Percentiles rank a stretch among this genome's conserved stretches.
Conservation (phyloP, 192 early-diverging fungal species). For the Lunasporangiospora selenospora region DNA sequence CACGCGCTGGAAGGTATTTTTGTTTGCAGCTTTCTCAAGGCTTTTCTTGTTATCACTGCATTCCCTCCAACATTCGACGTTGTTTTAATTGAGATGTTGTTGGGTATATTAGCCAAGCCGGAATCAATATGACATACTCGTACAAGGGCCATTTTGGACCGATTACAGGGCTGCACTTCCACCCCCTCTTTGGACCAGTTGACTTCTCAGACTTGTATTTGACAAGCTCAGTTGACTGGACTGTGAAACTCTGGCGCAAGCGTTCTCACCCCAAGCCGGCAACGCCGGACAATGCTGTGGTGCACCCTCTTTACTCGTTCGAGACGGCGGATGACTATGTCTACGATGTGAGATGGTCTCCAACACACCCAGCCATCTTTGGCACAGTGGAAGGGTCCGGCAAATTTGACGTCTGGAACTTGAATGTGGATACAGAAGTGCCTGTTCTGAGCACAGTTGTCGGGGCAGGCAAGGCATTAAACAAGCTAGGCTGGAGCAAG, state of each 20-base stretch:
- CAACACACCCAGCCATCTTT: constrained; percentile 94
- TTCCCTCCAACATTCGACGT: too few relatives aligned
- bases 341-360: constrained; percentile 98
- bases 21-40: too few relatives aligned
- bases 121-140: constrained; percentile 84
- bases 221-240: constrained; percentile 96
- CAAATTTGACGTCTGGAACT: constrained; percentile 90
- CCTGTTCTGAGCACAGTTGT: constrained; percentile 64
- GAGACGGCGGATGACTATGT: constrained; percentile 96
- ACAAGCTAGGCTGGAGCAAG: constrained; percentile 95
- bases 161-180: constrained; percentile 91
- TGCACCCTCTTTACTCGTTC: constrained; percentile 83
- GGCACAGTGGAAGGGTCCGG: constrained; percentile 91
- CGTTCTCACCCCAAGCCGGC: constrained; percentile 59
- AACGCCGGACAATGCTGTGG: constrained; percentile 56
- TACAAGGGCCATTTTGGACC: constrained; percentile 91
- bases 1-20: constrained; percentile 86
- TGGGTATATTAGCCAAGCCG: constrained; percentile 78
- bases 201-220: constrained; percentile 95
- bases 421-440: constrained; percentile 88
- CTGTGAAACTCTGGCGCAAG: constrained; percentile 94
- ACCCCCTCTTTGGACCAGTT: constrained; percentile 78
- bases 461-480: constrained; percentile 77
- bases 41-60: too few relatives aligned
- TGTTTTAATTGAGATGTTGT: background rate